phyloP scores from a whole-genome alignment of 352 stramenopile species.

The Phytophthora vignae region DNA sequence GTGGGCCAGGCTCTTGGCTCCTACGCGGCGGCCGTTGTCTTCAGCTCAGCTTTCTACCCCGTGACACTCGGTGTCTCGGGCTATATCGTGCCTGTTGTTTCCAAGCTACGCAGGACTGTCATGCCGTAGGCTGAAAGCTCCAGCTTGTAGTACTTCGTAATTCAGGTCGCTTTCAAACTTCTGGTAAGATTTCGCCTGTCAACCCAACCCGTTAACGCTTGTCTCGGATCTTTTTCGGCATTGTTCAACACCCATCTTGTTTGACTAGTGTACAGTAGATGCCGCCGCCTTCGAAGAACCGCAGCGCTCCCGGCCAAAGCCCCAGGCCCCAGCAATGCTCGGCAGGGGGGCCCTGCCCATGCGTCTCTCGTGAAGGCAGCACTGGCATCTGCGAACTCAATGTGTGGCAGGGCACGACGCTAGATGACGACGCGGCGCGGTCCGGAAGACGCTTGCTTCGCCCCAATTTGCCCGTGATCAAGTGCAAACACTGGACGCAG shows the following conservation, averaged over 20 bases:
- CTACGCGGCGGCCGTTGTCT: conserved; percentile 83
- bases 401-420: conserved; percentile 63
- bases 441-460: conserved; percentile 44
- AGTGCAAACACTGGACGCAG: conserved; percentile 56
- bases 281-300: conserved; percentile 46
- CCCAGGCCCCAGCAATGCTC: conserved; percentile 1
- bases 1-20: conserved; percentile 74
- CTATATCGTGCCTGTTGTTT: conserved; percentile 77
- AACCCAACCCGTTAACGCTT: conserved; percentile 7
- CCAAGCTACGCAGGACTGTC: conserved; percentile 62
- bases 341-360: conserved; percentile 34
- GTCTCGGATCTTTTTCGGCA: not conserved
- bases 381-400: conserved; percentile 57
- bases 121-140: conserved; percentile 38
- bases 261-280: no score
- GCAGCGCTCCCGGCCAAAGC: conserved; percentile 28
- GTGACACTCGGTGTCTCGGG: conserved; percentile 80
- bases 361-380: conserved; percentile 32
- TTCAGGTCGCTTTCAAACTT: not conserved
- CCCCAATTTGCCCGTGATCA: conserved; percentile 51
- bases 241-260: not conserved
- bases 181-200: not conserved
- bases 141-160: conserved; percentile 4
- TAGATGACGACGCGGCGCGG: conserved; percentile 38
- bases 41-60: conserved; percentile 82